Base-by-base conservation (phyloP, 176 grass and related monocot species). In the Metroxylon sagu region DNA sequence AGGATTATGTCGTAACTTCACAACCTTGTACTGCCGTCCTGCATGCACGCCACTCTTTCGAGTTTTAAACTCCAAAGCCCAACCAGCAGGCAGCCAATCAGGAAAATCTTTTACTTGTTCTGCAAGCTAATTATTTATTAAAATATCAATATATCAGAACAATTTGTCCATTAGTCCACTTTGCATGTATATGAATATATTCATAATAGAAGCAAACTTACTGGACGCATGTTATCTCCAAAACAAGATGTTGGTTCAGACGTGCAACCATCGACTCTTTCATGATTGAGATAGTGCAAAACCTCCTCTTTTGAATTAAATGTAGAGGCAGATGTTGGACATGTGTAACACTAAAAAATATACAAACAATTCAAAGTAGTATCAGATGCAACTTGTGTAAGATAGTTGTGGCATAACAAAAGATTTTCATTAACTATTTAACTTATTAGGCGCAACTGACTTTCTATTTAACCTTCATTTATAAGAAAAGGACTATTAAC, bases 301-400 rank as follows among this genome's bases (percentile, higher is more conserved):
- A 60, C 25, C 58, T 60, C 58, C 28, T 60, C 58, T 60, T 60
- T 60, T 19, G 26, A 31, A 60, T 31, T 16, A 16, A 60, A 60
- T 17, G 28, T 60, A 28, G 15, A 4, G 30, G 26, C 15, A 19
- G 58, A 60, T 6, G 16, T 28, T 19, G 30, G 30, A 60, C 58
- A 60, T n/a, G 29, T 60, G 28, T 60, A 60, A 18, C 28, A 7
- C 58, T 60, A 60, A 26, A 60, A 59, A 60, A 17, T 30, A 30
- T 17, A 31, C n/a, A 18, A 31, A 60, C 18, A 56, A 30, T 30
- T 28, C 17, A 16, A 35, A 60, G 16, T 60, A 60, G 28, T 60
- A n/a, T 19, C 7, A 19, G 29, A 39, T 30, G 3, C n/a, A 29
- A 18, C 4, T 29, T n/a, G 29, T n/a, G 6, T 60, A 28, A 29